Percentiles rank a stretch among this genome's conserved stretches.
Conservation (phyloP, 345 rosid species). For the Eucalyptus victrix region DNA sequence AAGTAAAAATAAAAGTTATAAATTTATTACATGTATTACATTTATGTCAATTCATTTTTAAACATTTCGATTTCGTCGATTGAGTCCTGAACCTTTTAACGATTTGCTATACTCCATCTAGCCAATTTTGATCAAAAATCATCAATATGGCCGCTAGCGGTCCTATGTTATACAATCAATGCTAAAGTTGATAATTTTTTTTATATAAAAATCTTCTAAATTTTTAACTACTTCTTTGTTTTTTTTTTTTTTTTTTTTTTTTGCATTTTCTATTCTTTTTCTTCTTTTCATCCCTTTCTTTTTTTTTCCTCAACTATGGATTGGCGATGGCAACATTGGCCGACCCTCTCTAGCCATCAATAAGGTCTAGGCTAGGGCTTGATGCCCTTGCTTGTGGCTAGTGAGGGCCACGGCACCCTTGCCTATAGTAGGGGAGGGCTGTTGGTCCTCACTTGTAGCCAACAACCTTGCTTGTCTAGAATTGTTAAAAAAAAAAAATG, state of each 20-base stretch:
- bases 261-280: no score
- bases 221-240: no score
- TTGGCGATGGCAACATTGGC: rapidly evolving
- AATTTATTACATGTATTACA: no score
- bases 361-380: no score
- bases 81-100: background rate
- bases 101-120: background rate
- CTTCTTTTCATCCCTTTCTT: background rate
- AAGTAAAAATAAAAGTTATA: background rate
- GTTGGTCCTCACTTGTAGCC: background rate
- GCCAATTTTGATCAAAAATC: background rate
- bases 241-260: no score
- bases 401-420: background rate
- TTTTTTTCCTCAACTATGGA: background rate
- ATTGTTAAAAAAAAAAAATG: background rate
- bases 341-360: no score
- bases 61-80: no score
- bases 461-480: background rate
- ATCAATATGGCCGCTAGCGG: rapidly evolving
- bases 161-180: no score
- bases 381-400: no score
- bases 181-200: no score
- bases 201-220: no score
- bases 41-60: background rate
- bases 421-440: background rate